Conservation (phyloP, 352 stramenopile species). For the Phytophthora tubulina region DNA sequence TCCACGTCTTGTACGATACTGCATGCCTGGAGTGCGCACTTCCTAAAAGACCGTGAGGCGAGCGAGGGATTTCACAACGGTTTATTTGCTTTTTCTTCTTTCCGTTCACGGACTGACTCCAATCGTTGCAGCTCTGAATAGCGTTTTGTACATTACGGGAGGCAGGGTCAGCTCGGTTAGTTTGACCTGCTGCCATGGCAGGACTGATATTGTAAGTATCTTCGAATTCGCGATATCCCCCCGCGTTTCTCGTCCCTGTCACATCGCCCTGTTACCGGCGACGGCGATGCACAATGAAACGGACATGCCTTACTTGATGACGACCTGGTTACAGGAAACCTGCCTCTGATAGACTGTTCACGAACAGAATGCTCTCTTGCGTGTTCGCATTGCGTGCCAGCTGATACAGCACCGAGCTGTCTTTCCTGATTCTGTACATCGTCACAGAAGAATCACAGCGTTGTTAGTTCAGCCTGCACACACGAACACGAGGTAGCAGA, state of each 20-base stretch:
- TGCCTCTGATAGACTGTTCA: constrained; percentile 90
- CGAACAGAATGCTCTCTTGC: constrained; percentile 90
- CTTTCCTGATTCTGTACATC: constrained; percentile 78
- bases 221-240: constrained; percentile 2
- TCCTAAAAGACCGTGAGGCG: neutral
- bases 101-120: constrained; percentile 30
- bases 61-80: constrained; percentile 26
- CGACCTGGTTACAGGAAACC: constrained; percentile 71
- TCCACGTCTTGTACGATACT: constrained; percentile 35
- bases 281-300: neutral
- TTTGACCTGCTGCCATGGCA: constrained; percentile 22
- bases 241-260: neutral
- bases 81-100: constrained; percentile 41
- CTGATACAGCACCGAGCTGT: constrained; percentile 86
- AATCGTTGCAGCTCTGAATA: constrained; percentile 40
- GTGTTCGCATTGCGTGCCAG: constrained; percentile 88
- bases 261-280: neutral
- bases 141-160: constrained; percentile 42
- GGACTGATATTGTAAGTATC: constrained; percentile 24
- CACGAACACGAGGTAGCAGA: neutral
- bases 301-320: neutral
- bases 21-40: neutral
- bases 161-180: constrained; percentile 9
- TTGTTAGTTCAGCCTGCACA: constrained; percentile 20
- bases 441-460: constrained; percentile 20